phyloP scores from a whole-genome alignment of 176 grass and related monocot species.

The Hsuehochloa calcarea region DNA sequence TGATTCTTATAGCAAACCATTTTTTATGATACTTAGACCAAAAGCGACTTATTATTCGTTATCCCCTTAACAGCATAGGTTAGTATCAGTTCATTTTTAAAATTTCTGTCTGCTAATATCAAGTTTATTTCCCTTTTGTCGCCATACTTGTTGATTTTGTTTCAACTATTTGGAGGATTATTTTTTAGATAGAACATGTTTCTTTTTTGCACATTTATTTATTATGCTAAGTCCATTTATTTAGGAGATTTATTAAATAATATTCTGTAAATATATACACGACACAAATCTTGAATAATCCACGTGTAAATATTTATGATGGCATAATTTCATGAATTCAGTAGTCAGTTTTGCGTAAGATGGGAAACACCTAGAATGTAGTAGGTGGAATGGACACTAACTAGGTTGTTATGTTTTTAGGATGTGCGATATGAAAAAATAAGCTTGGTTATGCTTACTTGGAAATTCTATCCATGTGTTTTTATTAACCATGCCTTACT shows the following conservation, averaged over 20 bases:
- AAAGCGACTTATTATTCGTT: too few relatives aligned
- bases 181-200: not conserved
- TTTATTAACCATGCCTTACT: not conserved
- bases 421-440: not conserved
- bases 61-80: conserved; percentile 60
- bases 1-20: too few relatives aligned
- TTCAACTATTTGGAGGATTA: not conserved
- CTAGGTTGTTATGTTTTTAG: not conserved
- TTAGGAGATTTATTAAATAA: not conserved
- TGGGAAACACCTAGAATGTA: not conserved
- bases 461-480: not conserved
- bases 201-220: not conserved
- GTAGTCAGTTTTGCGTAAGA: not conserved
- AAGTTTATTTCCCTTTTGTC: not conserved
- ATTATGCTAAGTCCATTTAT: not conserved
- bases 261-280: too few relatives aligned
- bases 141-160: not conserved
- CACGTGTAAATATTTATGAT: not conserved
- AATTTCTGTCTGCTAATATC: not conserved
- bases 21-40: too few relatives aligned
- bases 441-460: not conserved
- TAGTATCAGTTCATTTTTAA: conserved; percentile 18
- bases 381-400: not conserved
- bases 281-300: too few relatives aligned
- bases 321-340: not conserved